Evolutionary conservation across 176 grass and related monocot species (phyloP).

Genomic region (Carex littledalei): DNA sequence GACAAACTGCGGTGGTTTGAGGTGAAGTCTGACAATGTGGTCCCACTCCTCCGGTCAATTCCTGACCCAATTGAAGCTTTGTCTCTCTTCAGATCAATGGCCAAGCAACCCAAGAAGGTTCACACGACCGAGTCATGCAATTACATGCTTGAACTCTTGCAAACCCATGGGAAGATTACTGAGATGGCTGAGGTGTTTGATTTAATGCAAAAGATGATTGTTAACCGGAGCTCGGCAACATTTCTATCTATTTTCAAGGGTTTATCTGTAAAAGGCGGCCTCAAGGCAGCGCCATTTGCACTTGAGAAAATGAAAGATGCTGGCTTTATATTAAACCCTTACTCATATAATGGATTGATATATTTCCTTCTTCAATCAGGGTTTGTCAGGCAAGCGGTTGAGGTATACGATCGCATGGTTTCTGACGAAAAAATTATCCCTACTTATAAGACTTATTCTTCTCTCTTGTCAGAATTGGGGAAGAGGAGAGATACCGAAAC

Average conservation of each 20-base stretch:
- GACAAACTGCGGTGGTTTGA: not conserved
- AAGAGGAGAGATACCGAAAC: constrained; percentile 58
- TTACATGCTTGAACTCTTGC: constrained; percentile 91
- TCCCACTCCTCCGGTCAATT: constrained; percentile 45
- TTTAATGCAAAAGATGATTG: constrained; percentile 81
- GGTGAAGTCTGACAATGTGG: constrained; percentile 36
- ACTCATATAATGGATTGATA: constrained; percentile 74
- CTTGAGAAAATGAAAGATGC: constrained; percentile 56
- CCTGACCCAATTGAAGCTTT: constrained; percentile 40
- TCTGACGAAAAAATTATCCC: constrained; percentile 30
- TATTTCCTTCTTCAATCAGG: constrained; percentile 75
- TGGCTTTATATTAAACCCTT: constrained; percentile 51
- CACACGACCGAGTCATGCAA: constrained; percentile 87
- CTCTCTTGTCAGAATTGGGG: constrained; percentile 66
- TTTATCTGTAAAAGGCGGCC: constrained; percentile 47
- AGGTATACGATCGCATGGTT: constrained; percentile 59
- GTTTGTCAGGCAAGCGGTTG: constrained; percentile 49
- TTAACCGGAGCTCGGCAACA: constrained; percentile 53
- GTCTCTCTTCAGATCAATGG: constrained; percentile 50
- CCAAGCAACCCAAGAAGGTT: constrained; percentile 32
- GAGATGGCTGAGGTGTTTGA: constrained; percentile 89
- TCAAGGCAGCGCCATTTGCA: constrained; percentile 51
- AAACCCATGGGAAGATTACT: constrained; percentile 38
- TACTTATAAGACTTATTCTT: constrained; percentile 74
- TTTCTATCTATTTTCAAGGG: constrained; percentile 62